phyloP scores from a whole-genome alignment of 306 rosid genomes.

The Chamaecrista fasciculata region DNA sequence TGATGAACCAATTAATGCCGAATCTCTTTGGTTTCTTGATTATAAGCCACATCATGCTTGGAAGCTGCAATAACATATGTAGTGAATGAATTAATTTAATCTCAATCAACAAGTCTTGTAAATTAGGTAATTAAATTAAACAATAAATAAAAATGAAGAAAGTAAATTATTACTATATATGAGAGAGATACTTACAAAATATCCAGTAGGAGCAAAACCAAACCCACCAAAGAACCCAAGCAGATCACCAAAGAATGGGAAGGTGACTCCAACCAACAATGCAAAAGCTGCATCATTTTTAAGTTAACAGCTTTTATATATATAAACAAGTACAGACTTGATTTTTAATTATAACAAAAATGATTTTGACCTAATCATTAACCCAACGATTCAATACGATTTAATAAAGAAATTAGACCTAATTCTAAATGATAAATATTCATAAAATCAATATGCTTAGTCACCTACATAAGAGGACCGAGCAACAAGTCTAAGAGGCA shows the following conservation, averaged over 20 bases:
- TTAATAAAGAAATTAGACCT: no score
- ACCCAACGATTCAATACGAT: no score
- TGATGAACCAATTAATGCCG: constrained; percentile 78
- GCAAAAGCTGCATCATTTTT: constrained; percentile 58
- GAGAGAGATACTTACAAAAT: constrained; percentile 48
- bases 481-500: constrained; percentile 65
- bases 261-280: constrained; percentile 69
- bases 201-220: constrained; percentile 85
- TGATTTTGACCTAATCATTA: no score
- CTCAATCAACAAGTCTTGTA: no score
- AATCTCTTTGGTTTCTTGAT: constrained; percentile 86
- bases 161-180: no score
- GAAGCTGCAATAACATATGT: constrained; percentile 56
- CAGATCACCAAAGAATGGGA: constrained; percentile 92
- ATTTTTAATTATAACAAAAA: no score
- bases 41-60: constrained; percentile 82
- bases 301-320: no score
- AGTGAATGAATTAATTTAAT: no score
- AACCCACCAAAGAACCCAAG: constrained; percentile 95
- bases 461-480: constrained; percentile 73
- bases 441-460: constrained; percentile 3
- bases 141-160: no score
- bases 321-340: no score
- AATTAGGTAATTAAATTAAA: no score
- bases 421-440: no score